Conservation (phyloP, 2,329 filamentous ascomycete species). For the Penicillium olsonii region DNA sequence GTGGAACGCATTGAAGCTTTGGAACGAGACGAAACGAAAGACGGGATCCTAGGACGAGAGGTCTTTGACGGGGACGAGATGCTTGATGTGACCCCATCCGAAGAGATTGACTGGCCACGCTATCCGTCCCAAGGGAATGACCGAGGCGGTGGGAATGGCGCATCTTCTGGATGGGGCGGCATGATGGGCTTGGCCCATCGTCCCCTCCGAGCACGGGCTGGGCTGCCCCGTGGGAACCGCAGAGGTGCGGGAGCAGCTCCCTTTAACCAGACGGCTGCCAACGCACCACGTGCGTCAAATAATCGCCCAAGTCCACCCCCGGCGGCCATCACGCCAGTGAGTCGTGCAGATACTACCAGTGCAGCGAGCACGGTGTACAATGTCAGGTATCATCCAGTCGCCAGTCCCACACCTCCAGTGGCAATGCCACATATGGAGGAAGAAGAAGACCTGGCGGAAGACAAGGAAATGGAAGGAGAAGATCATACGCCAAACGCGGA, state of each 20-base stretch:
- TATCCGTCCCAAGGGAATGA: conserved; percentile 40
- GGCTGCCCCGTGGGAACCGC: conserved; percentile 26
- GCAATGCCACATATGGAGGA: conserved; percentile 36
- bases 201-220: conserved; percentile 38
- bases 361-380: conserved; percentile 66
- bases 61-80: conserved; percentile 94
- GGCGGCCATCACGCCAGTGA: conserved; percentile 57
- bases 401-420: conserved; percentile 49
- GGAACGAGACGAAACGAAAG: conserved; percentile 90
- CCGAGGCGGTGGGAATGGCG: conserved; percentile 38
- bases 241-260: conserved; percentile 8
- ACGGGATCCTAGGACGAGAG: conserved; percentile 85
- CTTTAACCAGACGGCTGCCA: conserved; percentile 16
- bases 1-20: conserved; percentile 91
- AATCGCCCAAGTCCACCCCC: conserved; percentile 47
- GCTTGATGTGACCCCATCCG: conserved; percentile 67
- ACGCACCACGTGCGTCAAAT: conserved; percentile 16
- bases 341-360: conserved; percentile 62
- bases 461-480: conserved; percentile 28
- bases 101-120: conserved; percentile 55
- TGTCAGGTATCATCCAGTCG: conserved; percentile 60
- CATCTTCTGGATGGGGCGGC: conserved; percentile 42
- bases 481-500: conserved; percentile 8
- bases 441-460: conserved; percentile 30
- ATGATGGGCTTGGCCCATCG: conserved; percentile 39